These are phyloP conservation scores for Camellia japonica DNA, from an alignment of 148 eudicot species.

Conservation along the genomic window DNA sequence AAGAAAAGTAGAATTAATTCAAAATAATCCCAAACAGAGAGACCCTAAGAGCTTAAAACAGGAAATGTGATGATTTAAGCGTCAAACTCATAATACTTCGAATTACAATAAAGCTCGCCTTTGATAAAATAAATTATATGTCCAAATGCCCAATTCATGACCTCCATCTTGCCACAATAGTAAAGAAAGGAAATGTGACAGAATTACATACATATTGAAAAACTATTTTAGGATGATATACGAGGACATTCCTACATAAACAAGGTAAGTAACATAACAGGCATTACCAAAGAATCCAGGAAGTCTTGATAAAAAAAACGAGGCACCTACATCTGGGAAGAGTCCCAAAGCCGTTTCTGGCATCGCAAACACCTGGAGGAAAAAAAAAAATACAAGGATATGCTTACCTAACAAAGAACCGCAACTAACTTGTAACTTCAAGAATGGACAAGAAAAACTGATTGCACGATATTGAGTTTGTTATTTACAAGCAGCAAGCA, in stretches of 20 bases:
- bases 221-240: conserved; percentile 3
- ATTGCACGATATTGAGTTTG: neutral
- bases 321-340: conserved; percentile 94
- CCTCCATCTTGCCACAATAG: neutral
- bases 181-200: conserved; percentile 2
- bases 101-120: neutral
- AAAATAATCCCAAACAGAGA: neutral
- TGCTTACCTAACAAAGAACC: neutral
- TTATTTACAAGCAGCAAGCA: neutral
- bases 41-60: neutral
- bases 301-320: conserved; percentile 82
- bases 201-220: neutral
- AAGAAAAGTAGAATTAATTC: neutral
- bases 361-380: conserved; percentile 85
- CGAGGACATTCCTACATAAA: neutral
- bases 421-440: neutral
- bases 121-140: neutral
- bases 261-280: conserved; percentile 5
- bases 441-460: neutral
- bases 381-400: neutral
- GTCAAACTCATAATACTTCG: neutral
- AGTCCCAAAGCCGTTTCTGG: conserved; percentile 98
- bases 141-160: neutral
- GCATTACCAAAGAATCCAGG: conserved; percentile 91
- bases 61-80: neutral